A percentile compares a stretch with the other conserved stretches of the same genome.
phyloP scores from a whole-genome alignment of 805 yeast species.

The Clavispora santaluciae region DNA sequence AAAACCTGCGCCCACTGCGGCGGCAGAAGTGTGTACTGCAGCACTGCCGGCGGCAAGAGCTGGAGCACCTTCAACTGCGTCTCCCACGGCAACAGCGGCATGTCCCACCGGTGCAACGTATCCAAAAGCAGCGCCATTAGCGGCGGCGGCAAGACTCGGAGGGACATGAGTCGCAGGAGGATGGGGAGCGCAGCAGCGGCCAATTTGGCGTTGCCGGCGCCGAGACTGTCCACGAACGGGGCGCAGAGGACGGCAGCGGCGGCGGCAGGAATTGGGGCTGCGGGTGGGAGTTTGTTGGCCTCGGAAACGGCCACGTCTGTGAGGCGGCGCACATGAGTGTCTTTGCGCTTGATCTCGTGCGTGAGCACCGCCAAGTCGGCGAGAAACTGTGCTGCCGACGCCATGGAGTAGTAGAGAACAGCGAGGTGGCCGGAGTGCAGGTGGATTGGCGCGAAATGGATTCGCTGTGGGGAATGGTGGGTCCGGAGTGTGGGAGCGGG shows the following conservation, averaged over 20 bases:
- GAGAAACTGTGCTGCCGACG: slow-evolving; percentile 11
- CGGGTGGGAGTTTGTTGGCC: slow-evolving; percentile 8
- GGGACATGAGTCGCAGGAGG: slow-evolving; percentile 54
- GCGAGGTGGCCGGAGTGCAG: not conserved
- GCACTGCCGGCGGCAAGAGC: slow-evolving; percentile 69
- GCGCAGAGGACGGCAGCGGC: slow-evolving; percentile 23
- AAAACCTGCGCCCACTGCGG: slow-evolving; percentile 52
- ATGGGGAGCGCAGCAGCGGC: slow-evolving; percentile 69
- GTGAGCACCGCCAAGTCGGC: slow-evolving; percentile 58
- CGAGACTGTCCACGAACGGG: slow-evolving; percentile 72
- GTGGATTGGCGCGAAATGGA: too few species aligned
- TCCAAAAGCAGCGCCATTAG: slow-evolving; percentile 55
- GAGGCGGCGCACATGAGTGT: slow-evolving; percentile 60
- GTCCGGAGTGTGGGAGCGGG: not conserved
- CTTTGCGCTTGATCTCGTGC: slow-evolving; percentile 68
- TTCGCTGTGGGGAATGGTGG: too few species aligned
- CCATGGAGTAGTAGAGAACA: slow-evolving; percentile 7
- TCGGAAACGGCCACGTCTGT: slow-evolving; percentile 19
- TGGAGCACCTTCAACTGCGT: slow-evolving; percentile 85
- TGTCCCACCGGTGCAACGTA: slow-evolving; percentile 45
- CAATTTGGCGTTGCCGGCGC: slow-evolving; percentile 69
- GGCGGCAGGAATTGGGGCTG: not conserved
- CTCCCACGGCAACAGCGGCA: slow-evolving; percentile 75
- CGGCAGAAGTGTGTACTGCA: slow-evolving; percentile 44
- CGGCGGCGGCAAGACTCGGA: slow-evolving; percentile 49